A percentile compares a stretch with the other conserved stretches of the same genome.
phyloP scores from a whole-genome alignment of 495 filamentous ascomycete species.

The Amniculicola lignicola region DNA sequence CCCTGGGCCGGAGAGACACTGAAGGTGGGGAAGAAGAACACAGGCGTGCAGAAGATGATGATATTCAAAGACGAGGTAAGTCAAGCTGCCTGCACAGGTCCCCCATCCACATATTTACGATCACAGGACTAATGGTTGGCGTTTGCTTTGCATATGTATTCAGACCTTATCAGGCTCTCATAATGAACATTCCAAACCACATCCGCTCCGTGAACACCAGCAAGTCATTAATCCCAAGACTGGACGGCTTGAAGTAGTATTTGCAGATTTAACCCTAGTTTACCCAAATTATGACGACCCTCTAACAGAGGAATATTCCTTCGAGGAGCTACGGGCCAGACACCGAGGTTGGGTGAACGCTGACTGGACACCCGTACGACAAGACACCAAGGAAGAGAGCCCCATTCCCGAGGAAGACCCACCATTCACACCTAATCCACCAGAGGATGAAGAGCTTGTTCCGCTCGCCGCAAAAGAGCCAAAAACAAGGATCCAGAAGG shows the following conservation, averaged over 20 bases:
- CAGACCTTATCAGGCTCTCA: constrained; percentile 47
- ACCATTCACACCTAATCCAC: not conserved
- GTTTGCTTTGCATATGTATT: constrained; percentile 61
- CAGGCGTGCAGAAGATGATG: constrained; percentile 73
- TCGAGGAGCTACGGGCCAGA: constrained; percentile 85
- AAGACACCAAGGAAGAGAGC: not conserved
- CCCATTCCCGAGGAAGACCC: not conserved
- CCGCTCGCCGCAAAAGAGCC: constrained; percentile 12
- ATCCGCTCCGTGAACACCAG: constrained; percentile 56
- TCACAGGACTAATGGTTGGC: constrained; percentile 90
- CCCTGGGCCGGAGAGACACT: constrained; percentile 92
- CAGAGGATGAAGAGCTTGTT: not conserved
- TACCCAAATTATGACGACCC: constrained; percentile 73
- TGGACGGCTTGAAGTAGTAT: constrained; percentile 77
- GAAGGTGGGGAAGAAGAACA: constrained; percentile 77
- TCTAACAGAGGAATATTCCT: constrained; percentile 67
- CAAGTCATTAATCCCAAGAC: constrained; percentile 72
- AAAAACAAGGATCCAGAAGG: too few relatives aligned
- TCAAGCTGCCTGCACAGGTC: constrained; percentile 34
- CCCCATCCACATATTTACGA: constrained; percentile 75
- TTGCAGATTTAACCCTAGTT: constrained; percentile 77
- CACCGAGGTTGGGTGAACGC: constrained; percentile 72
- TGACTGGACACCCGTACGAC: constrained; percentile 52
- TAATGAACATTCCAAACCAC: constrained; percentile 44
- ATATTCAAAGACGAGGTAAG: constrained; percentile 97